Conservation (phyloP, 495 filamentous ascomycete genomes). For the Penicillium bialowiezense region DNA sequence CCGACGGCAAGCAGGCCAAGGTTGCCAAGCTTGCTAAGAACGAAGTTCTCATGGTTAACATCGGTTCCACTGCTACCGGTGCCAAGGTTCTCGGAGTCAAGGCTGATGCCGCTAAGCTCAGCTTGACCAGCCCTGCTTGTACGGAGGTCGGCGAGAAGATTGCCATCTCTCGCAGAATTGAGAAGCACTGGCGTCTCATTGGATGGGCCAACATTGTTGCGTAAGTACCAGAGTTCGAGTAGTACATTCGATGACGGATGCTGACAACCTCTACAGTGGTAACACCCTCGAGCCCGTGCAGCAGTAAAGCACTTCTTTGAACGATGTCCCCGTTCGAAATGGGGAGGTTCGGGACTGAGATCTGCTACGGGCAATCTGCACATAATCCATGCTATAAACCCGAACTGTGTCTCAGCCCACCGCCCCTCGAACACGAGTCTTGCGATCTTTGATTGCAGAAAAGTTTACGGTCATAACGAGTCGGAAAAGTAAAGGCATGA, state of each 20-base stretch:
- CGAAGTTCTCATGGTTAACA: conserved; percentile 98
- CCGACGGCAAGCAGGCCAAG: conserved; percentile 98
- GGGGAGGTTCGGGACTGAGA: conserved; percentile 6
- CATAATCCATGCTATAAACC: conserved; percentile 3
- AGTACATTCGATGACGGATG: not conserved
- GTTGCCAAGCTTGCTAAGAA: conserved; percentile 96
- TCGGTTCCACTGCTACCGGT: conserved; percentile 93
- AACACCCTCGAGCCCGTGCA: conserved; percentile 52
- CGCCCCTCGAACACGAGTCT: conserved; percentile 16
- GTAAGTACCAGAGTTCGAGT: conserved; percentile 41
- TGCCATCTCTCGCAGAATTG: conserved; percentile 90
- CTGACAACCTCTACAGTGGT: conserved; percentile 38
- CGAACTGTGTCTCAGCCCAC: conserved; percentile 8
- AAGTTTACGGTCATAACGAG: conserved; percentile 37
- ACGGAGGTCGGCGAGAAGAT: conserved; percentile 97
- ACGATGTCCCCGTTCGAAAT: conserved; percentile 18
- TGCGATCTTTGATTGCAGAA: conserved; percentile 22
- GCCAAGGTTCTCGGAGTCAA: conserved; percentile 94
- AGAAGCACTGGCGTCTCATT: conserved; percentile 99
- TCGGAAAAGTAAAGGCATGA: conserved; percentile 31
- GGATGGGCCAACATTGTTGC: conserved; percentile 92
- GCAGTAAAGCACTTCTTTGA: conserved; percentile 34
- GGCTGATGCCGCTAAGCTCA: conserved; percentile 92
- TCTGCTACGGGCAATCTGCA: conserved; percentile 7
- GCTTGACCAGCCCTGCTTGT: conserved; percentile 84